Conservation (phyloP, 2,329 filamentous ascomycete species). For the Colletotrichum incanum region DNA sequence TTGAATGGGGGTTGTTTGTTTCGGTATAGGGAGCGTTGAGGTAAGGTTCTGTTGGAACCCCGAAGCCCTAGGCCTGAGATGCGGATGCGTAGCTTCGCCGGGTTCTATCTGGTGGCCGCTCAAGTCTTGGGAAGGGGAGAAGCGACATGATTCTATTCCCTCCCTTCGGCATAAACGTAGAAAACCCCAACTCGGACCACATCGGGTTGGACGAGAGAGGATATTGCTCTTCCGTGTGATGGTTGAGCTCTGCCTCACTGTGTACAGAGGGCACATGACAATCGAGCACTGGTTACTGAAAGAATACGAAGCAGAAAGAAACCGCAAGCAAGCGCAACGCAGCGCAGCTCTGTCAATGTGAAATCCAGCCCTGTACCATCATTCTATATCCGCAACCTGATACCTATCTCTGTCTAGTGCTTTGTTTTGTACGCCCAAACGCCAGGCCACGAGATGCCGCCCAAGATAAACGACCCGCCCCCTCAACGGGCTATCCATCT, state of each 20-base stretch:
- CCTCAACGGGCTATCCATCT: conserved; percentile 45
- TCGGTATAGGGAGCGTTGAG: neutral
- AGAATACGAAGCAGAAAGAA: neutral
- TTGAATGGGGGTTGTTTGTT: neutral
- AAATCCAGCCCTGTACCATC: neutral
- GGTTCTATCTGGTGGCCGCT: neutral
- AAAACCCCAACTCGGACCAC: too few species aligned
- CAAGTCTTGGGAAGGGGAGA: neutral
- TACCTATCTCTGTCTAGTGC: conserved; percentile 8
- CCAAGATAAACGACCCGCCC: neutral
- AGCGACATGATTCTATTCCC: too few species aligned
- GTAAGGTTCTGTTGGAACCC: conserved; percentile 8
- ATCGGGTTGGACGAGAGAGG: neutral
- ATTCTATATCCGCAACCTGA: conserved; percentile 24
- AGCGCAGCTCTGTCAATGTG: neutral
- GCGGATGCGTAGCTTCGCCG: neutral
- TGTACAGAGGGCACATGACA: neutral
- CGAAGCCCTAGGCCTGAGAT: neutral
- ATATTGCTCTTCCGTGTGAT: too few species aligned
- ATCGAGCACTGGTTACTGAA: neutral
- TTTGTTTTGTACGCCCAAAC: conserved; percentile 43
- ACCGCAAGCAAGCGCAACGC: too few species aligned
- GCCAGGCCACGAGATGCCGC: conserved; percentile 34
- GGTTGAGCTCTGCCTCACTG: neutral
- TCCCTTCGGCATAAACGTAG: neutral